Base-by-base conservation (phyloP, 2,329 filamentous ascomycete genomes). In the Orbilia quercus region DNA sequence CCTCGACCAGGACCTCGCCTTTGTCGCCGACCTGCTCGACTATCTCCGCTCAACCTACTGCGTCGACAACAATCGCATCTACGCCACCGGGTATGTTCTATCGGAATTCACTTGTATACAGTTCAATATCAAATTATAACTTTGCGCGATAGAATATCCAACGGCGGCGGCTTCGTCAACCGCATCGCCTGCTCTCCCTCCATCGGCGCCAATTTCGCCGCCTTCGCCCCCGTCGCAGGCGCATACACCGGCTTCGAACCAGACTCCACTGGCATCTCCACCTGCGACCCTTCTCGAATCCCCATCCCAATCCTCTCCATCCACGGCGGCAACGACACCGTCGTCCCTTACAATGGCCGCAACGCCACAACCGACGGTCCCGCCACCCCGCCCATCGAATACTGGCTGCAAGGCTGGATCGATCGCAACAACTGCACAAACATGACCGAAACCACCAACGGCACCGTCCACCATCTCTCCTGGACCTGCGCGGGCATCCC, bases 221-320 rank as follows among this genome's bases (percentile, higher is more conserved):
- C 82, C 5, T 82, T 84, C 55, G 83, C 83, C 2, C 79, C 83
- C 0, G 81, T 80, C 2, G 83, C 83, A 0, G 83, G 83, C 0
- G 79, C 83, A 0, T 84, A 82, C 76, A 84, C 14, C 77, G 80
- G 12, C 79, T 83, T 64, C 53, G 25, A 59, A 42, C 18, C 16
- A 28, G 31, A 57, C 53, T 54, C 22, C 0, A 18, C 18, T 22
- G 66, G 66, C 4, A 60, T 59, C 18, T 54, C 67, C 16, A 54
- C 67, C n/a, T 84, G 82, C 78, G 77, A 74, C 1, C 80, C 82
- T 0, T 78, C 78, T 20, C 80, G 79, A 48, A 75, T 58, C 0
- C 80, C 81, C 0, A 66, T 85, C 2, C 83, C 84, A 0, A 79
- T 86, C 7, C 77, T 86, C 7, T 82, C 84, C 44, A 82, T 85